Conservation (phyloP, 2,329 filamentous ascomycete species). For the Xylaria sp. region DNA sequence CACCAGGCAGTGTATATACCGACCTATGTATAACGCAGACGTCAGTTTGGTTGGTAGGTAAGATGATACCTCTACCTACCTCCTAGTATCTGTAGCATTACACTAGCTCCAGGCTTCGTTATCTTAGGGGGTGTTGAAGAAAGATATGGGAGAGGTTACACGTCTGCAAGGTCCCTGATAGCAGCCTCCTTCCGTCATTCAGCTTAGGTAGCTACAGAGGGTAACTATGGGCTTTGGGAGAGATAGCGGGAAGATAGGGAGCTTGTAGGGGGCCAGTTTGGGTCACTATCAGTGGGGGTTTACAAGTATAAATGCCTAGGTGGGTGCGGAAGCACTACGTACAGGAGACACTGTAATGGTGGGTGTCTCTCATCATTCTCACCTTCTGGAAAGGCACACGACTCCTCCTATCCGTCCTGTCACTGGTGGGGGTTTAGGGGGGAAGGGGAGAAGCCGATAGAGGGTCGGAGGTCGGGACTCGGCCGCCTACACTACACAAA, state of each 20-base stretch:
- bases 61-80: conserved; percentile 4
- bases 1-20: too few relatives aligned
- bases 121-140: conserved; percentile 1
- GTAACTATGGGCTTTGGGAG: conserved; percentile 12
- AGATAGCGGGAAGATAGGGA: conserved; percentile 22
- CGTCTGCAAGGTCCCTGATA: conserved; percentile 2
- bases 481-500: conserved; percentile 15
- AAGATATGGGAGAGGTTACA: conserved; percentile 2
- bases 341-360: conserved; percentile 2
- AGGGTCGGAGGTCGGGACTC: conserved; percentile 27
- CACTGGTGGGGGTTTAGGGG: conserved; percentile 1
- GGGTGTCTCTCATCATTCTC: conserved; percentile 25
- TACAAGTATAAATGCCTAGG: neutral
- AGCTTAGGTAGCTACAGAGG: conserved; percentile 1
- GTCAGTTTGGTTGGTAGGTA: neutral
- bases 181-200: conserved; percentile 2
- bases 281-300: conserved; percentile 6
- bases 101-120: neutral
- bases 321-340: neutral
- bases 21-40: neutral
- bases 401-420: neutral
- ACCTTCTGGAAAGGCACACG: conserved; percentile 34
- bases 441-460: neutral
- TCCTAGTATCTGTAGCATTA: neutral
- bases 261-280: conserved; percentile 1